These are phyloP conservation scores for Nepenthes gracilis DNA, from an alignment of 148 eudicot species.

Conservation along the genomic window DNA sequence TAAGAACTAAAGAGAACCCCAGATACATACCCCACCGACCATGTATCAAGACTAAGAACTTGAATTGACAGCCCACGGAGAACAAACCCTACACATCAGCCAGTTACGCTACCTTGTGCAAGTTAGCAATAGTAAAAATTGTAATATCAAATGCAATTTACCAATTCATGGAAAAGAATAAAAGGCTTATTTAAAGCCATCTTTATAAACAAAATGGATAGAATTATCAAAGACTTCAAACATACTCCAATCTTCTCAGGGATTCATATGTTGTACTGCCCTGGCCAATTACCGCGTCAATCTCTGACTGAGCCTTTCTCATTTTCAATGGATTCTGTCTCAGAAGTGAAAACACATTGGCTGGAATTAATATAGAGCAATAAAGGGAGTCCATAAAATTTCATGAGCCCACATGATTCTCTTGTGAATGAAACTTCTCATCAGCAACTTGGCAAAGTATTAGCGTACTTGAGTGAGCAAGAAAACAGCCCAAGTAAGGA, in stretches of 20 bases:
- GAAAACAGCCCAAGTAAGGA: conserved; percentile 94
- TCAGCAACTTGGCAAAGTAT: neutral
- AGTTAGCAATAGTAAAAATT: too few species aligned
- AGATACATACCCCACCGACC: too few species aligned
- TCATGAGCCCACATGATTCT: neutral
- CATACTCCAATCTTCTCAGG: conserved; percentile 71
- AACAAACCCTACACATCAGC: too few species aligned
- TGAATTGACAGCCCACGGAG: too few species aligned
- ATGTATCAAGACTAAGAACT: too few species aligned
- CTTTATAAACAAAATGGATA: neutral
- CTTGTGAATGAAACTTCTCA: neutral
- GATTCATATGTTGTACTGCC: conserved; percentile 61
- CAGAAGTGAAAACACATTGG: conserved; percentile 1
- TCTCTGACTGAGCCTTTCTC: conserved; percentile 94
- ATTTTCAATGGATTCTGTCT: conserved; percentile 81
- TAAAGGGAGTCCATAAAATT: neutral
- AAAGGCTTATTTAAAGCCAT: too few species aligned
- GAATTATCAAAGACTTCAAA: neutral
- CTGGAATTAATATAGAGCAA: neutral
- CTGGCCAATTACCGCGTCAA: conserved; percentile 66
- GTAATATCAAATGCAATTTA: too few species aligned
- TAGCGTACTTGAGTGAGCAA: conserved; percentile 73
- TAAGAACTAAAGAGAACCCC: too few species aligned
- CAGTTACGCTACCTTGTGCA: too few species aligned
- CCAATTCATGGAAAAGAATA: too few species aligned